Evolutionary conservation across 2,329 filamentous ascomycete species (phyloP), one percentile per base, ranked within the genome.

Genomic region (Nigrospora oryzae): DNA sequence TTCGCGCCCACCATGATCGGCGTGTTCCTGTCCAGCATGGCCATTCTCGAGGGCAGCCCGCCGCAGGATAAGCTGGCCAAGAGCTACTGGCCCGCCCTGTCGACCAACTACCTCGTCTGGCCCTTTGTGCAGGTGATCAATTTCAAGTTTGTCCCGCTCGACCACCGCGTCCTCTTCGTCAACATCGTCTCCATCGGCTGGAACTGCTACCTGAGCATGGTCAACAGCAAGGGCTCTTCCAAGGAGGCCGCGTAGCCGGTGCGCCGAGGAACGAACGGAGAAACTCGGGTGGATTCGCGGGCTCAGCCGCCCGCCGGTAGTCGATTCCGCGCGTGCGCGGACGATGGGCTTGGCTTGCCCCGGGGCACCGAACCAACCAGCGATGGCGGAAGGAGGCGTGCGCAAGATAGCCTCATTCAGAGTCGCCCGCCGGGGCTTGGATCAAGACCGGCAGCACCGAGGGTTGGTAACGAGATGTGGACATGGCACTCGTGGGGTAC

Each of bases 51-150:
- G 66, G 87, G 88, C 23, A 59, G 59, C 31, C 66, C 64, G 46
- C 66, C 71, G 28, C 47, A 69, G 55, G 78, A 89, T 58, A 90
- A 91, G 68, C 72, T 93, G 45, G 67, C 78, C 48, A 80, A 75
- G 57, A 84, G 77, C 48, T 96, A 89, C 68, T 64, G 67, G 53
- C 73, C 77, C 12, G 86, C 86, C 31, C 77, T 95, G 58, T 76
- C 76, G 63, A 84, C 87, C 62, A 96, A 95, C 70, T 89, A 88
- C 75, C 77, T 88, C 70, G 66, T 96, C 45, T 96, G 90, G 90
- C 90, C 90, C 4, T 72, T 74, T 51, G 88, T 94, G 45, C 90
- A 96, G 70, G 71, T 84, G 44, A 74, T 84, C 59, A 96, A 96
- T 72, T 96, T 96, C 69, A 84, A 85, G 58, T 77, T 93, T 51